Conservation (phyloP, 805 yeast species). For the Suhomyces sp. region DNA sequence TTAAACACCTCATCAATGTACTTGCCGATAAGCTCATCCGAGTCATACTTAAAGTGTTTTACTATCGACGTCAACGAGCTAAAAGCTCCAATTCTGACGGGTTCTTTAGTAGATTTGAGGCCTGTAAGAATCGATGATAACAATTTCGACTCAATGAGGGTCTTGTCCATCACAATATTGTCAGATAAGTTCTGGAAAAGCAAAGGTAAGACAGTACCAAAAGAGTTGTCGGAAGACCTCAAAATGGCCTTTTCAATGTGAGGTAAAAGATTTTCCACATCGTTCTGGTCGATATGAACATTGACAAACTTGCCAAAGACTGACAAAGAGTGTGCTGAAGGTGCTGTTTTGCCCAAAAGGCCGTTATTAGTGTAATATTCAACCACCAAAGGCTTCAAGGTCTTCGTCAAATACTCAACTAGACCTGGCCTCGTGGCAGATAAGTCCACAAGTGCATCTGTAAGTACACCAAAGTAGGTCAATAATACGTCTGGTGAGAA, state of each 20-base stretch:
- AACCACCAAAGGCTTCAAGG: slow-evolving; percentile 11
- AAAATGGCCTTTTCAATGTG: slow-evolving; percentile 69
- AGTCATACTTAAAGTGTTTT: slow-evolving; percentile 13
- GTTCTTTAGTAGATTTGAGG: slow-evolving; percentile 68
- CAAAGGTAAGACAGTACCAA: slow-evolving; percentile 52
- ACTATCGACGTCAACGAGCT: slow-evolving; percentile 28
- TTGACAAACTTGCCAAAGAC: slow-evolving; percentile 45
- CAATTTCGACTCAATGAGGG: slow-evolving; percentile 35
- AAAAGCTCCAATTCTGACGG: slow-evolving; percentile 52
- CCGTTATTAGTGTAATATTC: slow-evolving; percentile 35
- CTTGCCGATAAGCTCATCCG: slow-evolving; percentile 22
- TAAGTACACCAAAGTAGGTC: slow-evolving; percentile 23
- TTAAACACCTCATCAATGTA: slow-evolving; percentile 55
- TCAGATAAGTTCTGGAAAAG: slow-evolving; percentile 32
- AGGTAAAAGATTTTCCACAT: slow-evolving; percentile 45
- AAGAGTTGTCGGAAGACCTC: slow-evolving; percentile 73
- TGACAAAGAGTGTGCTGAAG: slow-evolving; percentile 32
- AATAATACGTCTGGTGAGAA: slow-evolving; percentile 11
- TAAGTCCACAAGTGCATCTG: slow-evolving; percentile 21
- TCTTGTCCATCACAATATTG: slow-evolving; percentile 40
- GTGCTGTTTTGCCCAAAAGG: slow-evolving; percentile 45
- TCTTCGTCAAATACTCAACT: slow-evolving; percentile 11
- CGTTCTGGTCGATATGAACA: slow-evolving; percentile 37
- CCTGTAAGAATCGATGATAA: slow-evolving; percentile 37
- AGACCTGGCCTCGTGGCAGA: slow-evolving; percentile 25